phyloP scores from a whole-genome alignment of 1,284 basidiomycete genomes.

The Thelephora terrestris region DNA sequence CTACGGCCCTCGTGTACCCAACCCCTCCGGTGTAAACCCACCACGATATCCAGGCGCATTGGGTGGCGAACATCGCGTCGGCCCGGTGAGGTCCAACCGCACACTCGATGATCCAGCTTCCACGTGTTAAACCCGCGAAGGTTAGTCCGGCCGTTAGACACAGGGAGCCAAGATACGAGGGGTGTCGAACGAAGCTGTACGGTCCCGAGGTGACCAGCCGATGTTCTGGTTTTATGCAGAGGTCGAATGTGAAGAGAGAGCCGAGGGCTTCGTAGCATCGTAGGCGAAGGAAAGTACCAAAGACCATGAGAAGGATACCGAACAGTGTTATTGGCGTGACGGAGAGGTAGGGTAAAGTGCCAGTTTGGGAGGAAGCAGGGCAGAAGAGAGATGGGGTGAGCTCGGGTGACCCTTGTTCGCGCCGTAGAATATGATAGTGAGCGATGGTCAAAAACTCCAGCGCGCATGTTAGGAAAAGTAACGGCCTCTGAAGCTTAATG shows the following conservation, averaged over 20 bases:
- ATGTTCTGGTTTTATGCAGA: constrained; percentile 47
- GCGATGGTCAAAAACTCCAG: constrained; percentile 22
- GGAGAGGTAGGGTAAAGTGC: constrained; percentile 24
- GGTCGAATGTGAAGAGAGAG: constrained; percentile 51
- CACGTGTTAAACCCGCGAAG: constrained; percentile 39
- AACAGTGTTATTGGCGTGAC: constrained; percentile 37
- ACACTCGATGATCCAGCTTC: constrained; percentile 45
- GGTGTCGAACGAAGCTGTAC: constrained; percentile 38
- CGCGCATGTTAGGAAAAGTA: background rate
- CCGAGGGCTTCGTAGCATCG: constrained; percentile 34
- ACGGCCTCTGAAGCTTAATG: background rate
- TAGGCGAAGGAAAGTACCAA: constrained; percentile 33
- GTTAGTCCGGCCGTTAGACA: constrained; percentile 38
- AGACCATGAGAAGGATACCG: constrained; percentile 36
- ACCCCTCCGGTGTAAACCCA: constrained; percentile 28
- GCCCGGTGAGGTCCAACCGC: constrained; percentile 15
- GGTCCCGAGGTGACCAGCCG: constrained; percentile 42
- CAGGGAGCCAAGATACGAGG: constrained; percentile 20
- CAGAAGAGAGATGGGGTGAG: constrained; percentile 24
- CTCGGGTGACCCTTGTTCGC: constrained; percentile 19
- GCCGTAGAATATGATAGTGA: constrained; percentile 21
- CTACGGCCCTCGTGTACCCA: constrained; percentile 36
- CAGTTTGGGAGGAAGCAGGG: constrained; percentile 8
- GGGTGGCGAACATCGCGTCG: constrained; percentile 28
- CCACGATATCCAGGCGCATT: constrained; percentile 37